Evolutionary conservation across 306 rosid species (phyloP).

Genomic region (Lupinus albus): DNA sequence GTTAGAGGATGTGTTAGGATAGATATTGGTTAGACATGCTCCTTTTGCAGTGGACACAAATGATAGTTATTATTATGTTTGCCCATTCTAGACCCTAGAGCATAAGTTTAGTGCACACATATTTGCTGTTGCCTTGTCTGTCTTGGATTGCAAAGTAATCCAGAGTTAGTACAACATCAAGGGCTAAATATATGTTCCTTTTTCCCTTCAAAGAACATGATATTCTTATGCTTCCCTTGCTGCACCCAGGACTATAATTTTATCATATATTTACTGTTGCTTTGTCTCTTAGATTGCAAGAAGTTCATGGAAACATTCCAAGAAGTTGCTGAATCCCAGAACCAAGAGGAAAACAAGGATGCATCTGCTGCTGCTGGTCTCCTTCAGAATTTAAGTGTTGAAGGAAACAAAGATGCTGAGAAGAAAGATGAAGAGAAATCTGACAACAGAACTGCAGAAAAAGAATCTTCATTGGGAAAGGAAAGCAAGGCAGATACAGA

Average conservation of each 20-base stretch:
- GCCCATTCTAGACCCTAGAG: background rate
- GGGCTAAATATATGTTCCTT: background rate
- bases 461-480: conserved; percentile 44
- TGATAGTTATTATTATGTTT: too few species aligned
- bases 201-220: background rate
- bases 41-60: too few species aligned
- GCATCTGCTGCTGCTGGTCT: conserved; percentile 71
- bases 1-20: background rate
- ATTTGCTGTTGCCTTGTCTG: background rate
- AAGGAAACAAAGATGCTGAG: conserved; percentile 44
- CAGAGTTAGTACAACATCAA: background rate
- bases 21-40: too few species aligned
- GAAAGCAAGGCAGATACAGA: conserved; percentile 46
- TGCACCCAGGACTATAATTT: background rate
- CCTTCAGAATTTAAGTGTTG: conserved; percentile 71
- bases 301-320: conserved; percentile 78
- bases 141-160: background rate
- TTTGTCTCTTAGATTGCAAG: conserved; percentile 60
- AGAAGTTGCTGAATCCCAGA: conserved; percentile 78
- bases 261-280: background rate
- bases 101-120: too few species aligned
- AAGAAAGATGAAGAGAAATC: conserved; percentile 41
- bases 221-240: background rate
- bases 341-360: conserved; percentile 62
- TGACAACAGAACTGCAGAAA: conserved; percentile 46